Conservation (phyloP, 2,329 filamentous ascomycete genomes). For the Elsinoe ampelina region DNA sequence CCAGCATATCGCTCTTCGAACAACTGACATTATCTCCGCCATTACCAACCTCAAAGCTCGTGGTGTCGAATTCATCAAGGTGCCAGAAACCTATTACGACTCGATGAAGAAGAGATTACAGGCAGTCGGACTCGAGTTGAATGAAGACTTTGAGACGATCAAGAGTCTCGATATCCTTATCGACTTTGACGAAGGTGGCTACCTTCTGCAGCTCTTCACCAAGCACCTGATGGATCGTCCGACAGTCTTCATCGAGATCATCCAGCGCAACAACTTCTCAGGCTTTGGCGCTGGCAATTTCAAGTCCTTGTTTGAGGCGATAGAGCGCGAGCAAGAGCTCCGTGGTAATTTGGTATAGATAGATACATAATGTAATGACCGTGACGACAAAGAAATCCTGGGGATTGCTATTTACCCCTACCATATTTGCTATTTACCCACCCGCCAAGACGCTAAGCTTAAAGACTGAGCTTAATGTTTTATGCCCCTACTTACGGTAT, state of each 20-base stretch:
- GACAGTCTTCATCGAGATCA: slow-evolving; percentile 94
- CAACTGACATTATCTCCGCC: slow-evolving; percentile 64
- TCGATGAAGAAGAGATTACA: slow-evolving; percentile 65
- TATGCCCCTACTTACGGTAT: no score
- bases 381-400: background rate
- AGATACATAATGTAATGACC: slow-evolving; percentile 4
- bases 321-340: slow-evolving; percentile 82
- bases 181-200: slow-evolving; percentile 89
- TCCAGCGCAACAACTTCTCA: slow-evolving; percentile 80
- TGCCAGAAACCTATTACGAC: slow-evolving; percentile 78
- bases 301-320: slow-evolving; percentile 88
- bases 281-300: slow-evolving; percentile 95
- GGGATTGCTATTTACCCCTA: no score
- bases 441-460: no score
- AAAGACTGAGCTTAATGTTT: no score
- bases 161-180: slow-evolving; percentile 77
- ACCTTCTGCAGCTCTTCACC: slow-evolving; percentile 56
- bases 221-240: slow-evolving; percentile 85
- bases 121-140: slow-evolving; percentile 49
- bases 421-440: no score
- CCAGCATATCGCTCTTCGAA: slow-evolving; percentile 86
- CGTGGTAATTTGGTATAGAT: slow-evolving; percentile 59
- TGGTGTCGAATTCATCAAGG: slow-evolving; percentile 85
- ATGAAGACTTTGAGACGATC: slow-evolving; percentile 71
- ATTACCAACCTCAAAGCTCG: slow-evolving; percentile 73